phyloP scores from a whole-genome alignment of 331 rosid genomes.

The Phaseolus coccineus region DNA sequence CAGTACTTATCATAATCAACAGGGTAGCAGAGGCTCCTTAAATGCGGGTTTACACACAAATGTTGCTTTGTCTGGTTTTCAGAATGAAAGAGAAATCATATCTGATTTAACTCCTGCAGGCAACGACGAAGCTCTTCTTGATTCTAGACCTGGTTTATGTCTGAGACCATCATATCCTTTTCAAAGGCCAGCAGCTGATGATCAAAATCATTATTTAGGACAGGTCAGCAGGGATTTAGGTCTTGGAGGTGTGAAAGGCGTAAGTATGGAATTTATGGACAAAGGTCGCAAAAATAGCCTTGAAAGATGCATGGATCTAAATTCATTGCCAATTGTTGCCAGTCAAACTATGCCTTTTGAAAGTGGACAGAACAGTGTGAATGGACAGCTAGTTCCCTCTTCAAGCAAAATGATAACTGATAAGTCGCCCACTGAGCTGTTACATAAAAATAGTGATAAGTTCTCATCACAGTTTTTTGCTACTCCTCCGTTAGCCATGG shows the following conservation, averaged over 20 bases:
- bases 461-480: constrained; percentile 26
- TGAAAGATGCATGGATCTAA: constrained; percentile 25
- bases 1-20: constrained; percentile 21
- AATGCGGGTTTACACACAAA: constrained; percentile 33
- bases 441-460: constrained; percentile 27
- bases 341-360: constrained; percentile 30
- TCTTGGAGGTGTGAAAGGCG: constrained; percentile 25
- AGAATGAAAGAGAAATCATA: constrained; percentile 11
- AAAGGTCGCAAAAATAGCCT: not conserved
- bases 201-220: constrained; percentile 21
- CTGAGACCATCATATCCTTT: constrained; percentile 37
- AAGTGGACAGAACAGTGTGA: constrained; percentile 23
- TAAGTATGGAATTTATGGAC: constrained; percentile 29
- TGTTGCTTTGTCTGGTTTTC: constrained; percentile 28
- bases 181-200: constrained; percentile 37
- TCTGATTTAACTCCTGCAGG: constrained; percentile 19
- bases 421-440: constrained; percentile 3
- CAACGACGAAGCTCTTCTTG: constrained; percentile 1
- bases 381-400: constrained; percentile 26
- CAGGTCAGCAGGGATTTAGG: constrained; percentile 21
- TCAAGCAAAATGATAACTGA: constrained; percentile 12
- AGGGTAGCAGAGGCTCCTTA: constrained; percentile 10
- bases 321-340: constrained; percentile 38
- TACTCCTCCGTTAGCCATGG: constrained; percentile 15
- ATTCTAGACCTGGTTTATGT: constrained; percentile 25